Percentiles rank a stretch among this genome's conserved stretches.
Conservation (phyloP, 2,329 filamentous ascomycete genomes). For the Diaporthe australafricana region DNA sequence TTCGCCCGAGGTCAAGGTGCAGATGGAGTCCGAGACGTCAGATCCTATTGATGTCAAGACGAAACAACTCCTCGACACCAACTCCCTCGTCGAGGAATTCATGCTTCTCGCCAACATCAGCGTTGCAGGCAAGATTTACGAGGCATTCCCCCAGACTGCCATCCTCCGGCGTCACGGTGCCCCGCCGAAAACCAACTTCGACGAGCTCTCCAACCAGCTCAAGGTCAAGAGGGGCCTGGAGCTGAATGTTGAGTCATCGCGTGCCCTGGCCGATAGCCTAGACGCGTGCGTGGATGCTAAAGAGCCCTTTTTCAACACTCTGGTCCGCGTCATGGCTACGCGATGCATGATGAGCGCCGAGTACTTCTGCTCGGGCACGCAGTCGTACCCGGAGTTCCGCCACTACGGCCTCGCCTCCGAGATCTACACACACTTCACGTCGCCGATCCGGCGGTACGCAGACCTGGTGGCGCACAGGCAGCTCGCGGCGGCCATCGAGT, state of each 20-base stretch:
- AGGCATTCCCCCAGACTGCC: slow-evolving; percentile 93
- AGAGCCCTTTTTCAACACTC: slow-evolving; percentile 98
- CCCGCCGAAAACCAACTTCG: slow-evolving; percentile 95
- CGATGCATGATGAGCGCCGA: slow-evolving; percentile 99
- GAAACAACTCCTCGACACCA: slow-evolving; percentile 93
- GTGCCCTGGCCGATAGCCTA: slow-evolving; percentile 92
- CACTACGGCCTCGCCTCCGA: slow-evolving; percentile 97
- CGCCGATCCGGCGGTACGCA: slow-evolving; percentile 96
- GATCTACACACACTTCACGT: slow-evolving; percentile 99
- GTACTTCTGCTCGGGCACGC: slow-evolving; percentile 95
- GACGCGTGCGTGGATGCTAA: slow-evolving; percentile 82
- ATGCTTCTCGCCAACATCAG: slow-evolving; percentile 98
- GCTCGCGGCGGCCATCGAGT: slow-evolving; percentile 93
- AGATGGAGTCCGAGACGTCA: slow-evolving; percentile 94
- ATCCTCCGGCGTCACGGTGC: slow-evolving; percentile 92
- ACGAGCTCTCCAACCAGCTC: slow-evolving; percentile 91
- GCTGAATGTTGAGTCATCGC: slow-evolving; percentile 85
- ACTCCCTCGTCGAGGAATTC: slow-evolving; percentile 98
- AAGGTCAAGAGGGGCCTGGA: slow-evolving; percentile 86
- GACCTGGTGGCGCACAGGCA: slow-evolving; percentile 95
- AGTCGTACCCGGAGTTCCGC: slow-evolving; percentile 92
- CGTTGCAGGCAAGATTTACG: slow-evolving; percentile 90
- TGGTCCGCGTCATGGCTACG: slow-evolving; percentile 96
- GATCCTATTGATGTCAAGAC: slow-evolving; percentile 97
- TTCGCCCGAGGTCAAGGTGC: slow-evolving; percentile 96